Evolutionary conservation across 306 rosid species (phyloP).

Genomic region (Trichosanthes cucumerina): DNA sequence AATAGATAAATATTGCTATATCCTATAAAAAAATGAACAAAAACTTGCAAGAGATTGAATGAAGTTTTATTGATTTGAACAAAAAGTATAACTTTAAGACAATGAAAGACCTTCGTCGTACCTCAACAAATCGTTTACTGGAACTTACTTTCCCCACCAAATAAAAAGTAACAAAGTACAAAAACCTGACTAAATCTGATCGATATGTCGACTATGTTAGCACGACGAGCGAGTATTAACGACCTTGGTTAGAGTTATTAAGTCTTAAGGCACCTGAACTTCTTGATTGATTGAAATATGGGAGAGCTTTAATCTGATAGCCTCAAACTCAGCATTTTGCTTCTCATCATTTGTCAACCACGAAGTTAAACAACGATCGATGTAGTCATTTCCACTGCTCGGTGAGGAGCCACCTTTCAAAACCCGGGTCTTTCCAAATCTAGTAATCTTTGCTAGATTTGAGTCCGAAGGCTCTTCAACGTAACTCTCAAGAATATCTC

Average conservation of each 20-base stretch:
- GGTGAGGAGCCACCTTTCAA: constrained; percentile 39
- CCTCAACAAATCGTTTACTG: background rate
- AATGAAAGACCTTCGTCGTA: background rate
- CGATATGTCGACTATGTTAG: background rate
- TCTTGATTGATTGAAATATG: constrained; percentile 35
- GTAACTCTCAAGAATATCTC: constrained; percentile 45
- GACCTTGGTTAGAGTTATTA: background rate
- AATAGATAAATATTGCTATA: background rate
- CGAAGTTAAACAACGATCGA: constrained; percentile 57
- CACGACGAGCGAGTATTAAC: background rate
- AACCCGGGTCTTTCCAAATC: constrained; percentile 47
- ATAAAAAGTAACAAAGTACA: background rate
- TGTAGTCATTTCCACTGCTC: constrained; percentile 43
- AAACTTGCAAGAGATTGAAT: background rate
- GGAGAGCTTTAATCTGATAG: constrained; percentile 57
- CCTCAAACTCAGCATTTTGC: constrained; percentile 58
- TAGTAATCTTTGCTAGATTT: constrained; percentile 46
- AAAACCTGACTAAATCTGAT: background rate
- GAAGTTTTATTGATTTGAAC: constrained; percentile 1
- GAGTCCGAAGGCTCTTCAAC: constrained; percentile 76
- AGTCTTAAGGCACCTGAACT: constrained; percentile 29
- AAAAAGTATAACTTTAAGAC: background rate
- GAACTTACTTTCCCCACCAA: background rate
- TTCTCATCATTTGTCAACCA: constrained; percentile 82
- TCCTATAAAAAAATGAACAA: background rate